Base-by-base conservation (phyloP, 768 basidiomycete genomes). In the Termitomyces sp. region DNA sequence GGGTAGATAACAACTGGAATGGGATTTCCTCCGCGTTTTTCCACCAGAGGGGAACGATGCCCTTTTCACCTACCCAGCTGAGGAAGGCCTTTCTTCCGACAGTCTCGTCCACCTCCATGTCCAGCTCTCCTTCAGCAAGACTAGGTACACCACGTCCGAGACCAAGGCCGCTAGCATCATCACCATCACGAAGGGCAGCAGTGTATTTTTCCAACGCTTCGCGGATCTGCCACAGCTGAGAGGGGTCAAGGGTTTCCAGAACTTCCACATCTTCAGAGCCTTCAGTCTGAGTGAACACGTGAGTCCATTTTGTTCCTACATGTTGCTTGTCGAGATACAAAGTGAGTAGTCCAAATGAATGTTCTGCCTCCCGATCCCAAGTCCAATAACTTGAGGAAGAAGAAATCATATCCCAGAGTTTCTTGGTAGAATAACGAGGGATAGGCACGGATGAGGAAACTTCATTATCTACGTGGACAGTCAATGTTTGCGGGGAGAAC, bases 151-250 rank as follows among this genome's bases (percentile, higher is more conserved):
- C 84, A 36, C 73, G 72, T 34, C 89, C 87, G 9, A 88, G 75
- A 5, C 85, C 90, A 5, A 85, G 72, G 1, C 83, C 86, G 48
- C 79, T 82, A 1, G 75, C 73, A 60, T 87, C 86, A n/a, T 81
- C 76, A 0, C 85, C 83, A 33, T 75, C 77, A 37, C 72, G 73
- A 51, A 90, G 68, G 10, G 85, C 78, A 16, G 81, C 72, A 4
- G 94, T 95, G 73, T 91, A 96, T 71, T 94, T 92, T 69, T 92
- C 91, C 56, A 98, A 75, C 10, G 86, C 74, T 67, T 95, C 91
- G 29, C 89, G 81, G 55, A 97, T 88, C 16, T 79, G 75, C 68
- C 82, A 85, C 34, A 97, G 78, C 65, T 94, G 90, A 0, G 86
- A 88, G 2, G 92, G 87, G 63, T 94, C 89, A 46, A 98, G 75